Evolutionary conservation across 305 asterid species (phyloP).

Genomic region (Fraxinus dipetala): DNA sequence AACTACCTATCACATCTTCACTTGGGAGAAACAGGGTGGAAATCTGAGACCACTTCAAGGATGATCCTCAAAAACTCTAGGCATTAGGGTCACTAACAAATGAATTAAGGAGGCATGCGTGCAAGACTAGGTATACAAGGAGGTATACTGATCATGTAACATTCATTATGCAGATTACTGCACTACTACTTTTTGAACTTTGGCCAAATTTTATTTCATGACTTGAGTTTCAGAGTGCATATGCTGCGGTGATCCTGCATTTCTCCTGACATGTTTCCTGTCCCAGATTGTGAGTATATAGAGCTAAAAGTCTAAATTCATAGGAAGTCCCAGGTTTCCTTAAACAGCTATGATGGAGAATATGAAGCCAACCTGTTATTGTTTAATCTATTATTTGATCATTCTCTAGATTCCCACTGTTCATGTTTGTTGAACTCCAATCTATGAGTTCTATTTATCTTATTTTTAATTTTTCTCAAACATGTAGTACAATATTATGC

Average conservation of each 20-base stretch:
- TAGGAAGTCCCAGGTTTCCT: neutral
- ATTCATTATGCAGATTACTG: neutral
- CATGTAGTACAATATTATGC: neutral
- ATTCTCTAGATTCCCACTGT: conserved; percentile 1
- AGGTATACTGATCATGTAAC: neutral
- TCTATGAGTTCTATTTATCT: neutral
- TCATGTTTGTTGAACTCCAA: neutral
- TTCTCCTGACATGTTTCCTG: neutral
- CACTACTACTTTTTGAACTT: neutral
- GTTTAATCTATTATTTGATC: conserved; percentile 10
- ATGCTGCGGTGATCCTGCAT: neutral
- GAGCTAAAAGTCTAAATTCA: neutral
- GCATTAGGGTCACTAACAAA: neutral
- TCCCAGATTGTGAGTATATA: neutral
- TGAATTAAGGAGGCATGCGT: neutral
- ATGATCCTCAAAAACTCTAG: neutral
- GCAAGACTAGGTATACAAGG: neutral
- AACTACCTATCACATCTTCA: neutral
- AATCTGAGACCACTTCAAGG: neutral
- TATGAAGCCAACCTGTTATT: conserved; percentile 20
- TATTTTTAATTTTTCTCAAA: neutral
- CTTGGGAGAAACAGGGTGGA: neutral
- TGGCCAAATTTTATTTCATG: neutral
- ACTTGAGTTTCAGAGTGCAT: neutral
- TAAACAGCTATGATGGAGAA: conserved; percentile 16